Conservation (phyloP, 768 basidiomycete species). For the Suillus hirtellus region DNA sequence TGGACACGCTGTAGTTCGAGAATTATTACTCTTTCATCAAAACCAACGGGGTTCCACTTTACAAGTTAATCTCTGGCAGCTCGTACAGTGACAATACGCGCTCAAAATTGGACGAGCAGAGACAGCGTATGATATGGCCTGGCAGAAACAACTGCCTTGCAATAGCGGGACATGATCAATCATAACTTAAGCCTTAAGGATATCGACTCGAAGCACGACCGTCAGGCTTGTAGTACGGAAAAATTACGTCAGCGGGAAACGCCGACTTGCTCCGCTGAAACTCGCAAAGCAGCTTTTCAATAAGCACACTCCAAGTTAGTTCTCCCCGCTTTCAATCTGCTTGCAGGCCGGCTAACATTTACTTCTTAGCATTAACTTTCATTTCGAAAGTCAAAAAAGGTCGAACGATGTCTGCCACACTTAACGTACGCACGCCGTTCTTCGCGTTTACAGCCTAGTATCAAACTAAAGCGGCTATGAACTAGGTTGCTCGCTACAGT, state of each 20-base stretch:
- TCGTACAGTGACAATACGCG: conserved; percentile 70
- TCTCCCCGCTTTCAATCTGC: not conserved
- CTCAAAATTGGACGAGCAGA: conserved; percentile 50
- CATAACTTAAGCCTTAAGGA: not conserved
- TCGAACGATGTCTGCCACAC: conserved; percentile 65
- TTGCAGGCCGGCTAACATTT: not conserved
- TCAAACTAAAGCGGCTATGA: conserved; percentile 3
- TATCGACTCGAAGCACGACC: too few relatives aligned
- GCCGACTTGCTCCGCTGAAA: conserved; percentile 30
- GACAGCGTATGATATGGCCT: conserved; percentile 48
- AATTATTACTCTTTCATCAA: conserved; percentile 11
- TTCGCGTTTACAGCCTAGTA: conserved; percentile 8
- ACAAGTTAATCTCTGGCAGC: conserved; percentile 66
- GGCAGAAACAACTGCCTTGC: conserved; percentile 61
- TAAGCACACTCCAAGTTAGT: conserved; percentile 14
- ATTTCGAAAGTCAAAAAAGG: conserved; percentile 16
- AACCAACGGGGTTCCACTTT: conserved; percentile 15
- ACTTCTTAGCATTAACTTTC: not conserved
- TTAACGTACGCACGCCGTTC: conserved; percentile 66
- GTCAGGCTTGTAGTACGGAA: not conserved
- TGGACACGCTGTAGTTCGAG: conserved; percentile 46
- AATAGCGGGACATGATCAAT: conserved; percentile 21
- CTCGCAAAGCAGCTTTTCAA: conserved; percentile 15
- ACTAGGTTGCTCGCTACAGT: conserved; percentile 90
- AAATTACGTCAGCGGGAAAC: conserved; percentile 32